Base-by-base conservation (phyloP, 495 filamentous ascomycete species). In the Penicillium coprophilum region DNA sequence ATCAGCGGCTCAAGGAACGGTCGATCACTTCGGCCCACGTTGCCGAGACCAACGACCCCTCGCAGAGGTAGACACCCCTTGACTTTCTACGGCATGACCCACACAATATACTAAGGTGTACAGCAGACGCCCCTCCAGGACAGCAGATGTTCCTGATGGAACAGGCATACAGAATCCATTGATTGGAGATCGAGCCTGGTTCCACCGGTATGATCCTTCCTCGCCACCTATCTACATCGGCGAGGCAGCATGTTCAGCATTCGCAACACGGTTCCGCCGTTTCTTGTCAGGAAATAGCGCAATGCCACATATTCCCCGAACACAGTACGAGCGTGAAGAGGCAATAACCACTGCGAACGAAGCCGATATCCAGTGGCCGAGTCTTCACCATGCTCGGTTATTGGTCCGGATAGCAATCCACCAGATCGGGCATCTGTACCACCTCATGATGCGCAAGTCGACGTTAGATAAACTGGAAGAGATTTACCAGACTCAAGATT, bases 211-310 rank as follows among this genome's bases (percentile, higher is more conserved):
- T 48, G 72, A 75, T 50, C 66, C 74, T 1, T 72, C 74, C 0
- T 69, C 70, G 43, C 74, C 73, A n/a, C 76, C 76, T 15, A 73
- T 79, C 32, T 76, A 75, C 44, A 68, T 77, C 43, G 71, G 75
- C 31, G 75, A 79, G 62, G 76, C 73, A 23, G 75, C 75, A 24
- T 76, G 75, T 40, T 76, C 76, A 11, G 76, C 75, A 17, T 77
- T 79, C 61, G 75, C 76, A 6, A 79, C 76, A 2, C 71, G 74
- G 13, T 73, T 77, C 56, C 73, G 75, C 8, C 70, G 72, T 32
- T 76, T 74, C 38, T 53, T 79, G 21, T 74, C 74, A 13, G 72
- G 71, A 0, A 70, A 67, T 46, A 73, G 68, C 59, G 64, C 71
- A 13, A 63, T 67, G 21, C 59, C 70, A 6, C 76, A 77, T 55